Conservation (phyloP, 2,329 filamentous ascomycete genomes). For the Westerdykella ornata region DNA sequence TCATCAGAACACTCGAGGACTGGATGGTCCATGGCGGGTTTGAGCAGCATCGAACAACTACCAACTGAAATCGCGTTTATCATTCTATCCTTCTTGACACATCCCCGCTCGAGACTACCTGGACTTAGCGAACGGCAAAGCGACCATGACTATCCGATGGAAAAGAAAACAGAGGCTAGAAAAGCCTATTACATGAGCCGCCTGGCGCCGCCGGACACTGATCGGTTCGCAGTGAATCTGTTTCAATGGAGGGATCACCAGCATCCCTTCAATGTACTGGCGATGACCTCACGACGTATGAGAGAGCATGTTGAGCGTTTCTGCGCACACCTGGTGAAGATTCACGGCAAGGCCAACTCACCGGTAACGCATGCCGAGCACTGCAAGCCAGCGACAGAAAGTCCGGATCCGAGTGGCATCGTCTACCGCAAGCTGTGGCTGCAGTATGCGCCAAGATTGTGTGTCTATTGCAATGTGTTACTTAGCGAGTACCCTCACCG, state of each 20-base stretch:
- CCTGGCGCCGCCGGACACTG: slow-evolving; percentile 16
- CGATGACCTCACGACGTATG: slow-evolving; percentile 19
- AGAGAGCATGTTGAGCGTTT: slow-evolving; percentile 20
- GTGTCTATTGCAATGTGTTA: slow-evolving; percentile 21
- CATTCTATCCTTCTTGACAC: slow-evolving; percentile 24
- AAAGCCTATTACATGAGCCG: slow-evolving; percentile 13
- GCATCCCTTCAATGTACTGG: slow-evolving; percentile 26
- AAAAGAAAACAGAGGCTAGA: slow-evolving; percentile 15
- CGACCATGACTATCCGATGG: slow-evolving; percentile 12
- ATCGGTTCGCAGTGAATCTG: slow-evolving; percentile 24
- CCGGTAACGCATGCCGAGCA: slow-evolving; percentile 20
- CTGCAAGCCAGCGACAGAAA: slow-evolving; percentile 14
- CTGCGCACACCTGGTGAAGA: slow-evolving; percentile 21
- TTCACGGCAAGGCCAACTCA: slow-evolving; percentile 27
- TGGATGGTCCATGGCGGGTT: slow-evolving; percentile 1
- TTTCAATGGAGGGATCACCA: slow-evolving; percentile 18
- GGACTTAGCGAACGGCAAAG: slow-evolving; percentile 27
- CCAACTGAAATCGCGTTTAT: slow-evolving; percentile 25
- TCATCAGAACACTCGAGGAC: too few relatives aligned
- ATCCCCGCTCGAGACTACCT: slow-evolving; percentile 24
- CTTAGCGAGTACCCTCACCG: slow-evolving; percentile 24
- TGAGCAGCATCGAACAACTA: slow-evolving; percentile 18
- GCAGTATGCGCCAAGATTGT: slow-evolving; percentile 22
- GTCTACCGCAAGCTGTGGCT: slow-evolving; percentile 29
- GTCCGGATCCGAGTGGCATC: slow-evolving; percentile 22